Conservation (phyloP, 2,329 filamentous ascomycete species). For the Alternaria brassicae region DNA sequence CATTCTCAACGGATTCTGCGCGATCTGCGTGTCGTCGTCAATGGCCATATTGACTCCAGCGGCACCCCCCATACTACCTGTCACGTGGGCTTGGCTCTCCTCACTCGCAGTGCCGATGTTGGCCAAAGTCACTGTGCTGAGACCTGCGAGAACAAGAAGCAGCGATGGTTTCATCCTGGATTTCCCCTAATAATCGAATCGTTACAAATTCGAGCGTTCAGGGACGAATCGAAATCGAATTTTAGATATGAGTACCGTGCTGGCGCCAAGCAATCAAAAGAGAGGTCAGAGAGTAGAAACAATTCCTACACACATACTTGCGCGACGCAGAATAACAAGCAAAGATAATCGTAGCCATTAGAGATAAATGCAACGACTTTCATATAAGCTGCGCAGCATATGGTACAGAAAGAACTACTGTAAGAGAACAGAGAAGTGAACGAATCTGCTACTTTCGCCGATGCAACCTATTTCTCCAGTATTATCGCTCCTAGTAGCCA, state of each 20-base stretch:
- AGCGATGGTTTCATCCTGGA: background rate
- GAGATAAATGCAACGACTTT: too few species aligned
- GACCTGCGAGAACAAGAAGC: background rate
- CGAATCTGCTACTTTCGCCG: too few species aligned
- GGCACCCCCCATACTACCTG: too few species aligned
- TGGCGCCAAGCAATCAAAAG: conserved; percentile 31
- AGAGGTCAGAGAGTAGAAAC: too few species aligned
- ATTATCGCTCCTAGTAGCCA: too few species aligned
- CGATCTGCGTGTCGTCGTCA: background rate
- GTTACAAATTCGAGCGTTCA: background rate
- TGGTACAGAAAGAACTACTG: too few species aligned
- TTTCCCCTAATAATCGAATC: background rate
- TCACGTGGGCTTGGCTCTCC: background rate
- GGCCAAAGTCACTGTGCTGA: background rate
- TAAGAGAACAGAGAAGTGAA: too few species aligned
- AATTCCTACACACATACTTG: too few species aligned
- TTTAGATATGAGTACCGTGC: conserved; percentile 28
- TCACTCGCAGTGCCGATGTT: background rate
- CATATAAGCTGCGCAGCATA: too few species aligned
- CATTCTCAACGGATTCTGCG: conserved; percentile 20
- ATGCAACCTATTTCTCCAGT: too few species aligned
- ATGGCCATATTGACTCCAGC: background rate
- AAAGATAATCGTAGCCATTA: too few species aligned
- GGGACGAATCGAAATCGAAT: background rate
- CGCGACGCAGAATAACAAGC: too few species aligned